These are phyloP conservation scores for Backusella circina DNA, from an alignment of 192 early-diverging fungal species.

Conservation along the genomic window DNA sequence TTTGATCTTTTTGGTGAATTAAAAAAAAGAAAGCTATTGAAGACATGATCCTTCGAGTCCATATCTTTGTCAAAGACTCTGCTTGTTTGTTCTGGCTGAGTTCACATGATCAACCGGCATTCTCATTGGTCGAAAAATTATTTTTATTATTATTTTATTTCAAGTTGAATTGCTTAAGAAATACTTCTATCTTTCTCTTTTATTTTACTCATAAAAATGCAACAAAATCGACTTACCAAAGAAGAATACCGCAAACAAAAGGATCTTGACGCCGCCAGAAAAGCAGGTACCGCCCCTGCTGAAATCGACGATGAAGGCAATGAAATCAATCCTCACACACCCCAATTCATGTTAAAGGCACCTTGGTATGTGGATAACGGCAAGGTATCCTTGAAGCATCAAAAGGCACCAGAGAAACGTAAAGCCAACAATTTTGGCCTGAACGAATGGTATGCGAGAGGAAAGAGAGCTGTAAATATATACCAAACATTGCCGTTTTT, in stretches of 20 bases:
- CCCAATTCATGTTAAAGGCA: slow-evolving; percentile 92
- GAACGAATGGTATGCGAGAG: slow-evolving; percentile 75
- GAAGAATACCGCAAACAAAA: slow-evolving; percentile 96
- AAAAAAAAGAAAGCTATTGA: no score
- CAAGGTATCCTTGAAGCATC: slow-evolving; percentile 84
- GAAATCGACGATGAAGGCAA: slow-evolving; percentile 84
- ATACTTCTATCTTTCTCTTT: not conserved
- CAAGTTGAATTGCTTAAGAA: not conserved
- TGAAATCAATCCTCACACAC: slow-evolving; percentile 98
- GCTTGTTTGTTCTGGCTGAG: not conserved
- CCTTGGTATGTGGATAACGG: slow-evolving; percentile 92
- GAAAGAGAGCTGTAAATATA: slow-evolving; percentile 56
- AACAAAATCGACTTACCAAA: slow-evolving; percentile 64
- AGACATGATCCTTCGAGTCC: no score
- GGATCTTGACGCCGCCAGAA: slow-evolving; percentile 93
- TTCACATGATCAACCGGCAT: not conserved
- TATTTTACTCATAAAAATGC: not conserved
- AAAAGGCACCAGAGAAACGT: slow-evolving; percentile 51
- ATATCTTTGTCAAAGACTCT: not conserved
- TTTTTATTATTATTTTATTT: not conserved
- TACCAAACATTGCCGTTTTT: no score
- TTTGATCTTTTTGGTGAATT: no score
- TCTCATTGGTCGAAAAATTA: not conserved
- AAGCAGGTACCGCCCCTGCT: slow-evolving; percentile 87
- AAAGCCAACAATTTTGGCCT: slow-evolving; percentile 24